Evolutionary conservation across 2,329 filamentous ascomycete species (phyloP).

Genomic region (Polytolypa hystricis): DNA sequence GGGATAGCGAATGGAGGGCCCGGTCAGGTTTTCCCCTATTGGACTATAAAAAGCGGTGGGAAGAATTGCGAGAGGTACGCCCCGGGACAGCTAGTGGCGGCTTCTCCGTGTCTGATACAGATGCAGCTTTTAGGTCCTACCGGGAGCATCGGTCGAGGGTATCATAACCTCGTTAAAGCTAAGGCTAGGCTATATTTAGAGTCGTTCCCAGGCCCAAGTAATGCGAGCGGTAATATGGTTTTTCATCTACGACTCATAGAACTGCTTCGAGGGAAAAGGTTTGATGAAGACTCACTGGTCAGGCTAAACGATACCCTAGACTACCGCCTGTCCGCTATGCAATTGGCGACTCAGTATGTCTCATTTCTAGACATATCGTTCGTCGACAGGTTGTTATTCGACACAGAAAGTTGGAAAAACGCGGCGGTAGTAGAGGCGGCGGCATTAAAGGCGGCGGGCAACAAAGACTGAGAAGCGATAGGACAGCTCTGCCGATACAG

Average conservation of each 20-base stretch:
- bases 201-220: not conserved
- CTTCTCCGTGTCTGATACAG: not conserved
- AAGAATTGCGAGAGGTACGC: slow-evolving; percentile 1
- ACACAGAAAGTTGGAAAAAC: not conserved
- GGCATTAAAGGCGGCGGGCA: not conserved
- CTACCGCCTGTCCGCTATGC: not conserved
- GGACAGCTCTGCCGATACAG: not conserved
- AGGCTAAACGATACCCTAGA: not conserved
- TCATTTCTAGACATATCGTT: slow-evolving; percentile 1
- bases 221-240: not conserved
- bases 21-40: slow-evolving; percentile 10
- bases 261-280: slow-evolving; percentile 1
- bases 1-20: slow-evolving; percentile 9
- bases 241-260: not conserved
- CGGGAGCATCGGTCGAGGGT: slow-evolving; percentile 4
- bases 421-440: not conserved
- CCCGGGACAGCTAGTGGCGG: not conserved
- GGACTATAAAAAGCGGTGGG: slow-evolving; percentile 11
- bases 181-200: slow-evolving; percentile 3
- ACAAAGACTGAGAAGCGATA: no score
- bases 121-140: not conserved
- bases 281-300: not conserved
- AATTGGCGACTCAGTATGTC: slow-evolving; percentile 1
- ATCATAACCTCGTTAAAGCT: slow-evolving; percentile 2
- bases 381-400: not conserved